phyloP scores from a whole-genome alignment of 176 grass and related monocot genomes.

The Secale cereale region DNA sequence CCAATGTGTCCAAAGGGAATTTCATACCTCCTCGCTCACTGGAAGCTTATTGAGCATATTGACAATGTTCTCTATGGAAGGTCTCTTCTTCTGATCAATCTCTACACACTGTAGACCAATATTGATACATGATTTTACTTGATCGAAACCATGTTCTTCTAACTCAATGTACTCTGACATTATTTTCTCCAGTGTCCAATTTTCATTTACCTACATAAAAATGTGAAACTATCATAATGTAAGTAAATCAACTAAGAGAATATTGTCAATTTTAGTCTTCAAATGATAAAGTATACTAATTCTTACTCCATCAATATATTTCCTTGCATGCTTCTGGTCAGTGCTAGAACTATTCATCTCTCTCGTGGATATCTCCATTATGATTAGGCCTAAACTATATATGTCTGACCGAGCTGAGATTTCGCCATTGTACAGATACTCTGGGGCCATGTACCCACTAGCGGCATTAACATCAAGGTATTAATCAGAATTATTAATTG shows the following conservation, averaged over 20 bases:
- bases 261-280: background rate
- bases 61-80: background rate
- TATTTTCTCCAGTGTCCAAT: background rate
- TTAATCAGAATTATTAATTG: background rate
- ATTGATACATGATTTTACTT: background rate
- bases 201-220: background rate
- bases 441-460: background rate
- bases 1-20: background rate
- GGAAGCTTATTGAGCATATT: background rate
- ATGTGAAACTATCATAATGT: background rate
- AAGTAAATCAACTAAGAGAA: background rate
- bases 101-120: background rate
- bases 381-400: background rate
- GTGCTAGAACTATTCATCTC: background rate
- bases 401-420: background rate
- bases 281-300: background rate
- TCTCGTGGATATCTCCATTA: background rate
- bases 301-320: background rate
- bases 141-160: background rate
- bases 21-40: background rate
- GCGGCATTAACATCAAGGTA: background rate
- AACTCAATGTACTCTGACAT: background rate
- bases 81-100: background rate
- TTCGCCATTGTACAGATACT: background rate
- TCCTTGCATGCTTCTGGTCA: background rate